These are phyloP conservation scores for Quercus suber DNA, from an alignment of 306 rosid genomes.

Conservation along the genomic window DNA sequence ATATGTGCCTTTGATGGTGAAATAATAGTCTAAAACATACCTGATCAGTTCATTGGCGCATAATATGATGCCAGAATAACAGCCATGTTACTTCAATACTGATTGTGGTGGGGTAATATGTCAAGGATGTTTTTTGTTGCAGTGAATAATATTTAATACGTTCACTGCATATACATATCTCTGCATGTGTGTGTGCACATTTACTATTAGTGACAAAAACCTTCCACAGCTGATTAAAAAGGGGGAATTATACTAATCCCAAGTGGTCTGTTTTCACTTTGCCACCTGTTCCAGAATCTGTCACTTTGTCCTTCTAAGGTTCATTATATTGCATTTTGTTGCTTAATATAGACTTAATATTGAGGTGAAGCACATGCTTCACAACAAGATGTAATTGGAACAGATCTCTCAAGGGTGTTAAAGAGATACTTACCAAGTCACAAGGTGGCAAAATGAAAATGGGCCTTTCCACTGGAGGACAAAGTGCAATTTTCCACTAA, in stretches of 20 bases:
- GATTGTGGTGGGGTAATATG: background rate
- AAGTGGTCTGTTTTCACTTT: too few species aligned
- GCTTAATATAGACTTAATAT: background rate
- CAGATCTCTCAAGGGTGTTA: background rate
- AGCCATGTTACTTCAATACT: background rate
- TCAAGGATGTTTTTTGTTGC: background rate
- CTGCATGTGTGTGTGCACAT: too few species aligned
- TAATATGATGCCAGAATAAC: background rate
- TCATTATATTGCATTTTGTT: background rate
- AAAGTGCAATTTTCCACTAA: background rate
- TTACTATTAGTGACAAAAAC: background rate
- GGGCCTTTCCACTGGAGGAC: background rate
- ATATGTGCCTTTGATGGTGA: background rate
- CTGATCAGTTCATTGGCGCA: background rate
- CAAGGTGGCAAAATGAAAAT: too few species aligned
- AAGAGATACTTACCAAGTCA: too few species aligned
- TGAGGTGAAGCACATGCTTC: background rate
- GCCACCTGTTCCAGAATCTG: background rate
- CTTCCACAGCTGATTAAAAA: background rate
- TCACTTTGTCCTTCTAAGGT: background rate
- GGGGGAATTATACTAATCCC: background rate
- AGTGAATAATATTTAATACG: background rate
- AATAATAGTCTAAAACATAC: background rate
- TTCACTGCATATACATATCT: background rate
- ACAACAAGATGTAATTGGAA: background rate